phyloP scores from a whole-genome alignment of 176 grass and related monocot species.

The Areca catechu region DNA sequence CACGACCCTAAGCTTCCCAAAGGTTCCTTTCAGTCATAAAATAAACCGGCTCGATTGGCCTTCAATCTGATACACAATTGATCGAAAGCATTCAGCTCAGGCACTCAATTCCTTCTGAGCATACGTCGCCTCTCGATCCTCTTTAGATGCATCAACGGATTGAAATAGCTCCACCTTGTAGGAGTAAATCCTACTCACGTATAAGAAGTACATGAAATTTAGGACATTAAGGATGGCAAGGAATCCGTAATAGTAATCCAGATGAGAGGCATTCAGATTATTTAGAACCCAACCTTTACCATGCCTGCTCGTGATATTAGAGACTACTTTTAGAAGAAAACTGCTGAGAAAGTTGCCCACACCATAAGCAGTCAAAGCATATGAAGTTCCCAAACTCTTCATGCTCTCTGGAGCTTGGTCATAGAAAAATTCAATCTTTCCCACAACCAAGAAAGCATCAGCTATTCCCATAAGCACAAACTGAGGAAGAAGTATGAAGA shows the following conservation, averaged over 20 bases:
- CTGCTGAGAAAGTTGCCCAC: conserved; percentile 65
- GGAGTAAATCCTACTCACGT: conserved; percentile 27
- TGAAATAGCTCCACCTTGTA: conserved; percentile 32
- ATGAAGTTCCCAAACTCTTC: conserved; percentile 72
- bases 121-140: conserved; percentile 5
- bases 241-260: conserved; percentile 71
- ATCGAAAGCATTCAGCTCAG: neutral
- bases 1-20: no score
- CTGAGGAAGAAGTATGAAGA: conserved; percentile 76
- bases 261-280: conserved; percentile 60
- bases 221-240: conserved; percentile 29
- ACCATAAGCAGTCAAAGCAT: conserved; percentile 52
- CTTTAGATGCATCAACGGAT: conserved; percentile 5
- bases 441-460: conserved; percentile 52
- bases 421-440: conserved; percentile 73
- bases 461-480: conserved; percentile 71
- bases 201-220: conserved; percentile 45
- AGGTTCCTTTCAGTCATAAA: no score
- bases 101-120: neutral
- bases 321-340: conserved; percentile 40
- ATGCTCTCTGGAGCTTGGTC: conserved; percentile 87
- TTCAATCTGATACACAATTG: no score
- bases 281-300: conserved; percentile 51
- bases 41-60: no score
- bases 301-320: conserved; percentile 18